A percentile compares a stretch with the other conserved stretches of the same genome.
Evolutionary conservation across 257 asterid species (phyloP).

Genomic region (Jacaranda mimosifolia): DNA sequence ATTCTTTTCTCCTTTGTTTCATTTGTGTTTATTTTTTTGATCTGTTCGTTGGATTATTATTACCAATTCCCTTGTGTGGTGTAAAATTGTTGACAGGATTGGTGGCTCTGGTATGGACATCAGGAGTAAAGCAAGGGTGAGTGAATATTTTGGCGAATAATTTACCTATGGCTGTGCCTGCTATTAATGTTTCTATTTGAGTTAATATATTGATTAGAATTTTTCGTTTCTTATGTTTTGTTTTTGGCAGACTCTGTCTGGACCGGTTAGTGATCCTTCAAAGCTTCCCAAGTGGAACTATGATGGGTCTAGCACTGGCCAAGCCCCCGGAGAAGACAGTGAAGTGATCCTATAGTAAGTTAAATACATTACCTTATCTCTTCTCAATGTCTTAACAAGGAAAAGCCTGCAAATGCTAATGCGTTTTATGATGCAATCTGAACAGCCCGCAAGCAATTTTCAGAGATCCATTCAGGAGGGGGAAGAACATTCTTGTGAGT

Average conservation of each 20-base stretch:
- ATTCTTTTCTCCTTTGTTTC: background rate
- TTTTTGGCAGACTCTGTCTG: constrained; percentile 67
- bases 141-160: background rate
- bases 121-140: constrained; percentile 94
- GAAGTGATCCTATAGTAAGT: constrained; percentile 93
- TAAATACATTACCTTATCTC: background rate
- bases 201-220: background rate
- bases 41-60: background rate
- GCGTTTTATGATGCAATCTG: constrained; percentile 15
- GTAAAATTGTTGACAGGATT: constrained; percentile 56
- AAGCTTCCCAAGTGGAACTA: constrained; percentile 95
- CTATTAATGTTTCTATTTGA: background rate
- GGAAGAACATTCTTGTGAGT: constrained; percentile 82
- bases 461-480: constrained; percentile 91
- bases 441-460: constrained; percentile 94
- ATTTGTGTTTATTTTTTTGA: background rate
- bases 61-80: background rate
- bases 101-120: constrained; percentile 96
- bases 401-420: constrained; percentile 15
- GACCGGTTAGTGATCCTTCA: constrained; percentile 70
- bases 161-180: background rate
- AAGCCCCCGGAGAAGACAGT: constrained; percentile 95
- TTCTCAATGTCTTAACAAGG: background rate
- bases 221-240: background rate
- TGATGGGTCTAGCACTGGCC: constrained; percentile 96